Base-by-base conservation (phyloP, 768 basidiomycete genomes). In the Tephrocybe rancida region DNA sequence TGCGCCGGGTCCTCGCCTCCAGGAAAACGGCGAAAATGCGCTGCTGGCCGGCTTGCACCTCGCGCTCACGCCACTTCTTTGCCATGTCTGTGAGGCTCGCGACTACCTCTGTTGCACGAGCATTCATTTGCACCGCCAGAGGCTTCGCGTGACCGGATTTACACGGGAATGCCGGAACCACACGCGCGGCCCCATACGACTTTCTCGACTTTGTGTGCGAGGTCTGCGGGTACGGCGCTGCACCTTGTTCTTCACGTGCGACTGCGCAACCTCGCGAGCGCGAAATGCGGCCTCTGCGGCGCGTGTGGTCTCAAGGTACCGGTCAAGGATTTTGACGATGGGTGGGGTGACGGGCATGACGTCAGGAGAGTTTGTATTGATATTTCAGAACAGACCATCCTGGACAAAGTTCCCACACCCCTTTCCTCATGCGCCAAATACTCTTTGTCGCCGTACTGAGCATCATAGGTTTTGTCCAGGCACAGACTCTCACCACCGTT, bases 311-410 rank as follows among this genome's bases (percentile, higher is more conserved):
- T 71, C 68, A 27, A 70, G 75, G 55, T 74, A 73, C 53, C 75
- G 75, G 60, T 81, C 70, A 24, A 84, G 60, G 24, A 90, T 65
- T 54, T 77, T 82, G 32, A 92, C 89, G 45, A 90, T 73, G 3
- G 88, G 85, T 5, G 0, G 85, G 85, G 71, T 62, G 34, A 88
- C 78, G 41, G 90, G 82, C 64, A 86, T 82, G 52, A 89, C 66
- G 58, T 76, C 73, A 51, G 73, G 69, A 0, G 69, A 71, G n/a
- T 73, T 66, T 9, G 62, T 60, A 63, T 83, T 70, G 42, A 83
- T 62, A n/a, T n/a, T n/a, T n/a, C n/a, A 19, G 68, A 57, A 6
- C 66, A 64, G 59, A 91, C 75, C 47, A 91, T 66, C 3, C 66
- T 59, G 0, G 44, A 18, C 30, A 88, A 74, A 4, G 62, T 50